phyloP scores from a whole-genome alignment of 768 basidiomycete genomes.

The Imleria badia region DNA sequence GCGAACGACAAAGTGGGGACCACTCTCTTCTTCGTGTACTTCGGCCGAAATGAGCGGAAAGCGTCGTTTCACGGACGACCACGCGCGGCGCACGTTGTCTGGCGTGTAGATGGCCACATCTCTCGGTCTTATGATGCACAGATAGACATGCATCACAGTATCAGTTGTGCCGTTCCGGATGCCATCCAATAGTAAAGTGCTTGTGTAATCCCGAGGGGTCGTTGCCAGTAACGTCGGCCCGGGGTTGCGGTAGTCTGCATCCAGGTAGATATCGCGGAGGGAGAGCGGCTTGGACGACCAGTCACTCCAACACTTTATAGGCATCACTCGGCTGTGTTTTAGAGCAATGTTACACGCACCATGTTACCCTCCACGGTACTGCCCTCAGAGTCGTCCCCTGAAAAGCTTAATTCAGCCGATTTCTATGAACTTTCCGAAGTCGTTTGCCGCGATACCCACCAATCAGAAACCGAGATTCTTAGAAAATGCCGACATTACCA shows the following conservation, averaged over 20 bases:
- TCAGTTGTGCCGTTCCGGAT: slow-evolving; percentile 45
- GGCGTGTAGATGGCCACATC: slow-evolving; percentile 21
- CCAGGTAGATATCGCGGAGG: background rate
- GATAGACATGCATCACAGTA: slow-evolving; percentile 37
- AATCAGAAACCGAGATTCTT: too few relatives aligned
- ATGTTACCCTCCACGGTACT: too few relatives aligned
- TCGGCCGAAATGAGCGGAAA: slow-evolving; percentile 47
- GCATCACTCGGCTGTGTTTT: background rate
- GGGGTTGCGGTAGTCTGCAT: background rate
- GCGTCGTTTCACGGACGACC: slow-evolving; percentile 46
- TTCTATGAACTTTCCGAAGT: too few relatives aligned
- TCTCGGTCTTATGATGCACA: slow-evolving; percentile 11
- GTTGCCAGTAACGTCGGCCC: slow-evolving; percentile 1
- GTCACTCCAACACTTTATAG: background rate
- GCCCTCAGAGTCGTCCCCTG: too few relatives aligned
- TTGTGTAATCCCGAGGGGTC: slow-evolving; percentile 39
- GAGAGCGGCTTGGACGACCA: background rate
- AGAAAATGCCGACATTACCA: too few relatives aligned
- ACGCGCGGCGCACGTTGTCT: slow-evolving; percentile 40
- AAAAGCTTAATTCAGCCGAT: too few relatives aligned
- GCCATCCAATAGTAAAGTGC: slow-evolving; percentile 32
- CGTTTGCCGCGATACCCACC: too few relatives aligned
- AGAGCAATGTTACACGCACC: too few relatives aligned
- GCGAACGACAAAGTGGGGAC: slow-evolving; percentile 40
- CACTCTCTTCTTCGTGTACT: slow-evolving; percentile 12